These are phyloP conservation scores for Albugo laibachii DNA, from an alignment of 352 stramenopile genomes.

Conservation along the genomic window DNA sequence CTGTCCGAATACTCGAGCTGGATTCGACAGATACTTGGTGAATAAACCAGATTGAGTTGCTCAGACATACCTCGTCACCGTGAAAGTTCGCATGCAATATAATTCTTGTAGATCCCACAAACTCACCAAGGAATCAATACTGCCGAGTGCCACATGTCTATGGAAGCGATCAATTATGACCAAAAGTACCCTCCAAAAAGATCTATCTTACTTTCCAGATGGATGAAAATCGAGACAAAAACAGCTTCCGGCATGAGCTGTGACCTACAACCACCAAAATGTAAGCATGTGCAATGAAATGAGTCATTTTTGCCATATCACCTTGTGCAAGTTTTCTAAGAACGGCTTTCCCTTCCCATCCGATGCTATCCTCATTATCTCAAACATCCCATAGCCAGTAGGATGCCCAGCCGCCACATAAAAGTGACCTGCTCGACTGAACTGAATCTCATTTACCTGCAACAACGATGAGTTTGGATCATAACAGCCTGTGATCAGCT, in stretches of 20 bases:
- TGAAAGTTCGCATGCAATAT: conserved; percentile 67
- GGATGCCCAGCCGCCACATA: conserved; percentile 63
- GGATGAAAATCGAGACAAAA: conserved; percentile 61
- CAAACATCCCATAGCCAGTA: conserved; percentile 51
- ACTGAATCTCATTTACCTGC: conserved; percentile 58
- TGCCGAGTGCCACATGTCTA: conserved; percentile 55
- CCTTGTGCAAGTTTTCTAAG: conserved; percentile 69
- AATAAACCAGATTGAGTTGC: not conserved
- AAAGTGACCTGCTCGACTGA: conserved; percentile 53
- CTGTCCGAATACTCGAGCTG: conserved; percentile 57
- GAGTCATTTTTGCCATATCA: conserved; percentile 7
- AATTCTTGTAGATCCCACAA: conserved; percentile 74
- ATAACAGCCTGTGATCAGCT: not conserved
- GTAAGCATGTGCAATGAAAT: too few species aligned
- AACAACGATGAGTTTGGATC: not conserved
- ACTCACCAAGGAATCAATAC: conserved; percentile 67
- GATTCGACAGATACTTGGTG: not conserved
- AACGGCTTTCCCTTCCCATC: conserved; percentile 70
- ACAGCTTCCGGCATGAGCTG: conserved; percentile 62
- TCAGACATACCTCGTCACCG: conserved; percentile 45
- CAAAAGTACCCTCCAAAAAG: not conserved
- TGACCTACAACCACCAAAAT: conserved; percentile 14
- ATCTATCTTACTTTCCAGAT: conserved; percentile 27
- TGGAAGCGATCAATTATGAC: not conserved
- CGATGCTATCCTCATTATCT: conserved; percentile 58